Base-by-base conservation (phyloP, 768 basidiomycete species). In the Leucocoprinus sp. region DNA sequence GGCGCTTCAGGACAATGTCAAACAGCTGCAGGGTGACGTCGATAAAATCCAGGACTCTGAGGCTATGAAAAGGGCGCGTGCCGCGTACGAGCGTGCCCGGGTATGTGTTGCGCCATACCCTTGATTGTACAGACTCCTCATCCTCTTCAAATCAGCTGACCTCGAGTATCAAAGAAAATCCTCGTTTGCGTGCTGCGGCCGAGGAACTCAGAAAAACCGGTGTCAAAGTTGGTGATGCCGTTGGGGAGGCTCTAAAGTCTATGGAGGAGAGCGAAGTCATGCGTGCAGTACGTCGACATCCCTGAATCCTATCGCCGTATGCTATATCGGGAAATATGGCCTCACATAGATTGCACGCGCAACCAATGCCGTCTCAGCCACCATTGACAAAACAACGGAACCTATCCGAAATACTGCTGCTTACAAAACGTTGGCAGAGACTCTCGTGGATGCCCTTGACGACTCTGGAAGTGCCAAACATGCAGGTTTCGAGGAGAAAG, bases 21-120 rank as follows among this genome's bases (percentile, higher is more conserved):
- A 93, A 69, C 91, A 96, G 66, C 74, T 99, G 14, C 91, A 95
- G 66, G 96, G 96, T 51, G 93, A 98, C 63, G 95, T 96, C 28
- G 89, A 91, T 67, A 96, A 96, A 67, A 66, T 97, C 39, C 93
- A 97, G 70, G 96, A 97, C 62, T 92, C 90, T 43, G 92, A 95
- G 60, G 85, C 93, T 11, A 84, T 99, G 91, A 91, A 89, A 69
- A 76, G 75, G 56, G 93, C 93, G 1, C 78, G 76, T 60, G 92
- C 88, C 41, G 81, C 89, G 48, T 98, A 98, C 66, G 95, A 98
- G 68, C 79, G 85, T 50, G 92, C 95, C 6, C 76, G 95, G 66
- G 93, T 97, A 59, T 50, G 80, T 74, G 42, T 42, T 43, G 47
- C 12, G 18, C 31, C 46, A 24, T 26, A n/a, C 23, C 34, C 27